Conservation (phyloP, 2,329 filamentous ascomycete genomes). For the Massarina eburnea region DNA sequence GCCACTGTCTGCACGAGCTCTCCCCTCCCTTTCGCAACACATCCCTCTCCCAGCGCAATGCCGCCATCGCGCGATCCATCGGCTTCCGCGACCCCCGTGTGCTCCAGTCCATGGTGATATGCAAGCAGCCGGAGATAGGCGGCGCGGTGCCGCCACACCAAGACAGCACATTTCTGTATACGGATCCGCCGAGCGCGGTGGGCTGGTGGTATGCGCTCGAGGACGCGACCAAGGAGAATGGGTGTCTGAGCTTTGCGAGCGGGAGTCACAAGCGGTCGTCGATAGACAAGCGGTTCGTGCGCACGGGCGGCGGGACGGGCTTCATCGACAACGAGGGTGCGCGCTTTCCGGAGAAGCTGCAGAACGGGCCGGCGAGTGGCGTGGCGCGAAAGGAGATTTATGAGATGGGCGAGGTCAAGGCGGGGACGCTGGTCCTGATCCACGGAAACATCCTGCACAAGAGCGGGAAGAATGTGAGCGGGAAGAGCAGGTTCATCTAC, state of each 20-base stretch:
- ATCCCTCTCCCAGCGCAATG: constrained; percentile 58
- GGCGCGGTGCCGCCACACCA: constrained; percentile 89
- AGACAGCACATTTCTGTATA: constrained; percentile 91
- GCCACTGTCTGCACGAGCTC: constrained; percentile 53
- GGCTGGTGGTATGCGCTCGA: constrained; percentile 98
- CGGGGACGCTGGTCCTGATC: constrained; percentile 86
- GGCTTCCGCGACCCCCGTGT: constrained; percentile 75
- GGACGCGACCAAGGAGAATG: constrained; percentile 84
- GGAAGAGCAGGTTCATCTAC: constrained; percentile 89
- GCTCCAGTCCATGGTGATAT: constrained; percentile 96
- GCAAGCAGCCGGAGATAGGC: constrained; percentile 96
- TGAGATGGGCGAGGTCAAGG: constrained; percentile 82
- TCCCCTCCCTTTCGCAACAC: constrained; percentile 52
- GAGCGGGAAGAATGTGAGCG: constrained; percentile 87
- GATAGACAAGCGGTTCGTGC: constrained; percentile 74
- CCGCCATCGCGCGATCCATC: constrained; percentile 67
- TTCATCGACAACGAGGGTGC: constrained; percentile 66
- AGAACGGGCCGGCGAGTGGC: constrained; percentile 39
- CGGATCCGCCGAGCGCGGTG: constrained; percentile 81
- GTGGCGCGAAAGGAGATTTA: constrained; percentile 60
- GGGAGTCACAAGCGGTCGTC: constrained; percentile 77
- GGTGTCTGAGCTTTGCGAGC: constrained; percentile 81
- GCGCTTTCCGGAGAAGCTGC: constrained; percentile 57
- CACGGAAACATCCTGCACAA: constrained; percentile 96
- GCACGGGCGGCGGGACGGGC: constrained; percentile 53